phyloP scores from a whole-genome alignment of 305 asterid species.

The Fraxinus sp. region DNA sequence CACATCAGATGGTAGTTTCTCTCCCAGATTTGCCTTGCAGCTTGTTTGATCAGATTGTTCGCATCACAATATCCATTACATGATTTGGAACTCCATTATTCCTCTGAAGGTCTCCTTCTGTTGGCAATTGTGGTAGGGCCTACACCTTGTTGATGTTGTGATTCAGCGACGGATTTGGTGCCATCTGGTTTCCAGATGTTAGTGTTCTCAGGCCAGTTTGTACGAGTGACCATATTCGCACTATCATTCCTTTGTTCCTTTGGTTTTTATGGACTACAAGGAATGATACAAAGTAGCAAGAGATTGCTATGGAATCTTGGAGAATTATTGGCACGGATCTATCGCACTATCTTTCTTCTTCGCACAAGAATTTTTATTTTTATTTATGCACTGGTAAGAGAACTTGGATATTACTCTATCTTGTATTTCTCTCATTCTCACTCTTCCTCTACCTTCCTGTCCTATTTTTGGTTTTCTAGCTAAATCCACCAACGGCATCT shows the following conservation, averaged over 20 bases:
- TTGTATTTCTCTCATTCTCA: background rate
- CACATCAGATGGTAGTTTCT: background rate
- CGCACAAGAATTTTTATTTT: background rate
- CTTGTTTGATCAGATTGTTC: background rate
- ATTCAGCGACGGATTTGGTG: background rate
- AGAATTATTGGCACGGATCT: background rate
- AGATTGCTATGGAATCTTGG: background rate
- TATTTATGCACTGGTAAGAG: background rate
- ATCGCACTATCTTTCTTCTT: background rate
- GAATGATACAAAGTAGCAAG: background rate
- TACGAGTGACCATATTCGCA: background rate
- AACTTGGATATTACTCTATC: background rate
- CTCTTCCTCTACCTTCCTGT: background rate
- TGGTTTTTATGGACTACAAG: background rate
- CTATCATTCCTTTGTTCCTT: background rate
- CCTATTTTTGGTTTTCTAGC: background rate
- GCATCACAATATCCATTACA: background rate
- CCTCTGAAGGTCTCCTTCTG: background rate
- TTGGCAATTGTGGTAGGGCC: background rate
- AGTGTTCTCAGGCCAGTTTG: background rate
- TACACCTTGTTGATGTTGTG: background rate
- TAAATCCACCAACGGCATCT: background rate
- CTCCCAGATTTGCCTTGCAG: background rate
- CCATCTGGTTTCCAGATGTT: background rate
- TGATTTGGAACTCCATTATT: background rate